A percentile compares a stretch with the other conserved stretches of the same genome.
phyloP scores from a whole-genome alignment of 192 early-diverging fungal species.

The Coemansia sp. region DNA sequence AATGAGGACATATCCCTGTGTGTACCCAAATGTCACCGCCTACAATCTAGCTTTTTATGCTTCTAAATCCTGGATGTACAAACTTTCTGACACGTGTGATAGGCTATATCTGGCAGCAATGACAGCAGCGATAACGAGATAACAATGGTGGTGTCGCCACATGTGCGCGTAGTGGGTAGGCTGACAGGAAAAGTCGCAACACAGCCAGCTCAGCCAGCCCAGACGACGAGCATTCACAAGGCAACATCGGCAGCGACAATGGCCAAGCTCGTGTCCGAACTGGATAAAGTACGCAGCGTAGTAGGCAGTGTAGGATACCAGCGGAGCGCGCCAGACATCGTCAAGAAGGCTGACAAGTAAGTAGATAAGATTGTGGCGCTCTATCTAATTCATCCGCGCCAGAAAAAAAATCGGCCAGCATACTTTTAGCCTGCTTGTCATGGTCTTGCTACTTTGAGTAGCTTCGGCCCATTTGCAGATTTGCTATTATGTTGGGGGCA shows the following conservation, averaged over 20 bases:
- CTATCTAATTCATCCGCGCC: conserved; percentile 4
- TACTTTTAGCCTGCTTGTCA: neutral
- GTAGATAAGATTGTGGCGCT: conserved; percentile 2
- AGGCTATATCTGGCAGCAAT: neutral
- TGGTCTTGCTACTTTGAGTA: neutral
- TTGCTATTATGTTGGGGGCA: neutral
- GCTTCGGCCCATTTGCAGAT: neutral
- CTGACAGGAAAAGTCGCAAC: conserved; percentile 1
- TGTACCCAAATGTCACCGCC: neutral
- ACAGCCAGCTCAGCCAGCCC: neutral
- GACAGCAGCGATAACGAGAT: neutral
- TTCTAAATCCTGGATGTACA: neutral
- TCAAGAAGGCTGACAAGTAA: conserved; percentile 53
- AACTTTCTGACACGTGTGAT: neutral
- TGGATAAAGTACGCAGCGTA: conserved; percentile 22
- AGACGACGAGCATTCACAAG: neutral
- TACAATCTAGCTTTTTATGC: neutral
- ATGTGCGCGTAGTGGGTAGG: conserved; percentile 27
- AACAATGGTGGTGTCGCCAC: conserved; percentile 27
- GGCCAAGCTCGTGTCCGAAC: conserved; percentile 34
- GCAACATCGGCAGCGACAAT: conserved; percentile 3
- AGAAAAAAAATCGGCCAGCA: neutral
- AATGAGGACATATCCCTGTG: neutral
- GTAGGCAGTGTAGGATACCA: conserved; percentile 34
- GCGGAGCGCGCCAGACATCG: conserved; percentile 26